phyloP scores from a whole-genome alignment of 352 stramenopile species.

The Globisporangium echinulatum region DNA sequence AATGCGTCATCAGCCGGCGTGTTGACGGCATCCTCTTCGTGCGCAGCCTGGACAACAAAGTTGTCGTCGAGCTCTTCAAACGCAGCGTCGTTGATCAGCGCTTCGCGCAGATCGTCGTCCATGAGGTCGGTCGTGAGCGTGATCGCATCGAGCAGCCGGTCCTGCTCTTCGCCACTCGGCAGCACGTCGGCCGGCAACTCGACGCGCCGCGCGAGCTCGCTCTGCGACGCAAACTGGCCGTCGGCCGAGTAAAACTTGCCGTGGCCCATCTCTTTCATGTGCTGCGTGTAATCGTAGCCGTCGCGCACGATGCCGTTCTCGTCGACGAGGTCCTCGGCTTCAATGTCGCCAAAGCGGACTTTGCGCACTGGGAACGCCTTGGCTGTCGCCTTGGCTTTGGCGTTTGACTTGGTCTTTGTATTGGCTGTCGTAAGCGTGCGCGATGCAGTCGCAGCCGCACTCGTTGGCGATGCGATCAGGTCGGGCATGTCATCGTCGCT shows the following conservation, averaged over 20 bases:
- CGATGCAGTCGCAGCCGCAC: not conserved
- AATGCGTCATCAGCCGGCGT: constrained; percentile 51
- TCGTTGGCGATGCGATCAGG: constrained; percentile 26
- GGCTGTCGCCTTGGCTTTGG: not conserved
- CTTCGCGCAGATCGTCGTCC: constrained; percentile 81
- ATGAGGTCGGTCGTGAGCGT: constrained; percentile 83
- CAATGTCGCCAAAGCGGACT: constrained; percentile 57
- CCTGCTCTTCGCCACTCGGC: constrained; percentile 59
- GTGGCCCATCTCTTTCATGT: constrained; percentile 89
- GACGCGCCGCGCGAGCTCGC: constrained; percentile 49
- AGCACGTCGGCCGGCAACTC: constrained; percentile 64
- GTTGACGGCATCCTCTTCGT: constrained; percentile 25
- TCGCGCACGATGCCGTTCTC: constrained; percentile 87
- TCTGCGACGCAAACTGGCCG: constrained; percentile 58
- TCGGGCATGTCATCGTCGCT: constrained; percentile 48
- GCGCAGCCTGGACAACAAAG: constrained; percentile 81
- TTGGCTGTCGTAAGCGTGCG: not conserved
- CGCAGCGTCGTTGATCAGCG: constrained; percentile 71
- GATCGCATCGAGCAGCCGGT: constrained; percentile 77
- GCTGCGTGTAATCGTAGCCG: constrained; percentile 91
- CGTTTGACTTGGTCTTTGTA: constrained; percentile 17
- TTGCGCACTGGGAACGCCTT: constrained; percentile 42
- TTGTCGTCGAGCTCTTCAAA: constrained; percentile 91
- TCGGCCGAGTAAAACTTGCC: constrained; percentile 76
- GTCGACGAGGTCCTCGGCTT: constrained; percentile 75